Evolutionary conservation across 2,329 filamentous ascomycete genomes (phyloP), one percentile per base, ranked within the genome.

Genomic region (Monosporascus sp.): DNA sequence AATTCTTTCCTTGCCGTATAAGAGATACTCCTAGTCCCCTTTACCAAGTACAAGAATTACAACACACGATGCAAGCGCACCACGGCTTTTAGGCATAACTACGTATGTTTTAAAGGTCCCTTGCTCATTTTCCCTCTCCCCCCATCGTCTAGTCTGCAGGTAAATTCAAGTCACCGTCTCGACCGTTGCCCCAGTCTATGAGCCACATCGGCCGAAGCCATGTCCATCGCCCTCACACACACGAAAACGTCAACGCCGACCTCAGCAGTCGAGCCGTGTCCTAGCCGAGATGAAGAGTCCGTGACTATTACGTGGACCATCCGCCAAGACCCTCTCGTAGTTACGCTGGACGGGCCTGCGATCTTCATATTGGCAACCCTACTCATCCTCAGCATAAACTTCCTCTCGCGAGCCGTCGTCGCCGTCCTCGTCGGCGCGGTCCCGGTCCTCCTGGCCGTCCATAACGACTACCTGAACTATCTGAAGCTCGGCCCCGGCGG

Each of bases 401-500:
- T 78, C 52, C 59, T 81, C 45, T 72, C 77, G 35, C 71, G 76
- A 5, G 67, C 68, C n/a, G 60, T 78, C 20, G 74, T 79, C 41
- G 75, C 80, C 58, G 64, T 74, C 49, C 63, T 84, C 48, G 73
- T 85, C 49, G 65, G 77, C 20, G 59, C 79, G n/a, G 66, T 77
- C 7, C 80, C 80, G 1, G 48, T 76, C 26, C 57, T 74, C 31
- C 66, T 82, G 7, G 73, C 80, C 55, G 70, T 89, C 61, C 82
- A 84, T 65, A 82, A 84, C 65, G 88, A 93, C 74, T 94, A 91
- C 70, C 74, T 77, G 51, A 87, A 86, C 67, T 94, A 91, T 71
- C 74, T 93, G 58, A 81, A 81, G 40, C 82, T 95, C 20, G 90
- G 90, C 0, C 89, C 89, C 0, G 90, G 90, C 24, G 90, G 90